Evolutionary conservation across 2,329 filamentous ascomycete species (phyloP), one percentile per base, ranked within the genome.

Genomic region (Bimuria novae-zelandiae): DNA sequence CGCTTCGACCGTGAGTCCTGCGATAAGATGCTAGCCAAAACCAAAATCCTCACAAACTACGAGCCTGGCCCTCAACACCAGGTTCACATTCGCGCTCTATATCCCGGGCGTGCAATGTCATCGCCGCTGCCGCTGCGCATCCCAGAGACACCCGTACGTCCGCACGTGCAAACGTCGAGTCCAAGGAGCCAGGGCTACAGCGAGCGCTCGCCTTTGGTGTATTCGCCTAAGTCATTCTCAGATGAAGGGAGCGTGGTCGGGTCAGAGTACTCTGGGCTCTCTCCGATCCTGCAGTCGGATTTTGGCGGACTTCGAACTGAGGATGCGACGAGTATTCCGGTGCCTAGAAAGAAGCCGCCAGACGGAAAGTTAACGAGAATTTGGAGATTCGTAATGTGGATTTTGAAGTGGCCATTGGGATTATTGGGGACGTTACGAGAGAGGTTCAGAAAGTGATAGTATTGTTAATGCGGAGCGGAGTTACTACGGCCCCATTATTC

Each of bases 31-130:
- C 41, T 67, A 8, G 61, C 61, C 3, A 72, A 67, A 46, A 58
- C 57, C 21, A 69, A 62, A 42, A 36, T 59, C 3, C 52, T 71
- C 19, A 69, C 68, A 4, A 53, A 55, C 32, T 72, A 73, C 47
- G 62, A 67, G 33, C 52, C 64, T 14, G 61, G 57, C 8, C 41
- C 55, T 23, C 70, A 72, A 42, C 40, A 56, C 12, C 54, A 53
- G 19, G 21, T 46, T n/a, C 30, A 25, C 2, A 4, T 12, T 12
- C 6, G 8, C n/a, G 17, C 4, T 33, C 14, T 8, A 16, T 4
- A 4, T 16, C 4, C 4, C 7, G 11, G 32, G 22, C 37, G 44
- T 3, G 11, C n/a, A 22, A 8, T 16, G 23, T 47, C n/a, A 22
- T 37, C 17, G 11, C 22, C n/a, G 27, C 23, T 19, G 23, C 44